phyloP scores from a whole-genome alignment of 257 asterid species.

The Ligustrum vulgare region DNA sequence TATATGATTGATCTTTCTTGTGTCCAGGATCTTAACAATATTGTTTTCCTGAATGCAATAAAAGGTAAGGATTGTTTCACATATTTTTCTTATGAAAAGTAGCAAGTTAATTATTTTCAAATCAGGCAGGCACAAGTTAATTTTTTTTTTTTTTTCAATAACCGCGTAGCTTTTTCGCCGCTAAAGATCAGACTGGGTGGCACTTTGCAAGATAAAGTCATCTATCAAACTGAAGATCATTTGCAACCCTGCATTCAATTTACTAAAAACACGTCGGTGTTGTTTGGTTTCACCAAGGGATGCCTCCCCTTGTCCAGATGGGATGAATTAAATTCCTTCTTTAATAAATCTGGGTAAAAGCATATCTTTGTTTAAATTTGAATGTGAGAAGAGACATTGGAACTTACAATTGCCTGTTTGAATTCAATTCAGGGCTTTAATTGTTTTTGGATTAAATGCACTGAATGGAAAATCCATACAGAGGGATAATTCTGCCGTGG shows the following conservation, averaged over 20 bases:
- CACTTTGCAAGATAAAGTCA: conserved; percentile 76
- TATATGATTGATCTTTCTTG: conserved; percentile 16
- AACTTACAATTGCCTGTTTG: not conserved
- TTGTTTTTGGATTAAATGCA: conserved; percentile 71
- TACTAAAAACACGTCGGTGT: conserved; percentile 41
- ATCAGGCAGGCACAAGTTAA: conserved; percentile 17
- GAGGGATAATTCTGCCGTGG: conserved; percentile 37
- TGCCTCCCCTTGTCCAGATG: conserved; percentile 82
- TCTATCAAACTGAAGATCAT: conserved; percentile 58
- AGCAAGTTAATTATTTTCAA: conserved; percentile 1
- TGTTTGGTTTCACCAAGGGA: conserved; percentile 65
- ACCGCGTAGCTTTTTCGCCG: conserved; percentile 74
- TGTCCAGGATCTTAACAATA: conserved; percentile 74
- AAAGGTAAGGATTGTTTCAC: conserved; percentile 48
- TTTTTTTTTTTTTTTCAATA: conserved; percentile 1
- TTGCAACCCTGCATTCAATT: conserved; percentile 56
- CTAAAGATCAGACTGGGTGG: conserved; percentile 89
- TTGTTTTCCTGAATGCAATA: conserved; percentile 62
- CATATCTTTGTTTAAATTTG: not conserved
- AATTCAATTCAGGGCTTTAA: conserved; percentile 49
- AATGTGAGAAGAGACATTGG: not conserved
- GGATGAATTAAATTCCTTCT: conserved; percentile 73
- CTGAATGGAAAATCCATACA: conserved; percentile 51
- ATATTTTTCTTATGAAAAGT: not conserved
- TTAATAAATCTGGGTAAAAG: conserved; percentile 64